Percentiles rank a stretch among this genome's conserved stretches.
Evolutionary conservation across 2,329 filamentous ascomycete genomes (phyloP).

Genomic region (Fusarium protoensiforme): DNA sequence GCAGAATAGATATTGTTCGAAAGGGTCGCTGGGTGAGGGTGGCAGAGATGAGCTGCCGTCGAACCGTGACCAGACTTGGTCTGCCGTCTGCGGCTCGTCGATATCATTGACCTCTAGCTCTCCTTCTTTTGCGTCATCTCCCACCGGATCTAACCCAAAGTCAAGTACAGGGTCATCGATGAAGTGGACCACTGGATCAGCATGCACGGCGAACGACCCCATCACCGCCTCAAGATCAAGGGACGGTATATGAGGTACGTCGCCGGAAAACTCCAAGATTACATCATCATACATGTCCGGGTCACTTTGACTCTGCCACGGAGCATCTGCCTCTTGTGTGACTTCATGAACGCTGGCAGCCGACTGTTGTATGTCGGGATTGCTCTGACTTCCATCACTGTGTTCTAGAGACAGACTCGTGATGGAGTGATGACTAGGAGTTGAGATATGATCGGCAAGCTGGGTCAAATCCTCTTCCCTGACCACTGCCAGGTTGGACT

Average conservation of each 20-base stretch:
- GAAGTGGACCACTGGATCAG: neutral
- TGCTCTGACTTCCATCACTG: neutral
- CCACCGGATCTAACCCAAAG: neutral
- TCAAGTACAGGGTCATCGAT: neutral
- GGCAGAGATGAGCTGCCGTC: neutral
- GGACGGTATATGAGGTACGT: neutral
- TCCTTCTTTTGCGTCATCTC: neutral
- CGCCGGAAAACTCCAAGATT: neutral
- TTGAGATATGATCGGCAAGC: neutral
- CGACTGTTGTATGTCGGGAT: neutral
- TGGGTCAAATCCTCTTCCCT: neutral
- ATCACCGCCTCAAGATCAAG: neutral
- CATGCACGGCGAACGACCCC: neutral
- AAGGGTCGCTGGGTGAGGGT: neutral
- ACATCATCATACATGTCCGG: neutral
- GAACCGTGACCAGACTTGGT: neutral
- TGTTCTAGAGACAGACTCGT: neutral
- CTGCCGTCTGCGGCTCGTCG: neutral
- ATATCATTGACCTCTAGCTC: neutral
- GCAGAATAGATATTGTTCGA: neutral
- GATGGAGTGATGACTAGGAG: neutral
- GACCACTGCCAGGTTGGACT: neutral
- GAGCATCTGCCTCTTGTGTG: neutral
- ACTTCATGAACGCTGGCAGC: neutral
- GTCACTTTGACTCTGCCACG: neutral